These are phyloP conservation scores for Brasenia schreberi DNA, from an alignment of 164 flowering plant species.

Conservation along the genomic window DNA sequence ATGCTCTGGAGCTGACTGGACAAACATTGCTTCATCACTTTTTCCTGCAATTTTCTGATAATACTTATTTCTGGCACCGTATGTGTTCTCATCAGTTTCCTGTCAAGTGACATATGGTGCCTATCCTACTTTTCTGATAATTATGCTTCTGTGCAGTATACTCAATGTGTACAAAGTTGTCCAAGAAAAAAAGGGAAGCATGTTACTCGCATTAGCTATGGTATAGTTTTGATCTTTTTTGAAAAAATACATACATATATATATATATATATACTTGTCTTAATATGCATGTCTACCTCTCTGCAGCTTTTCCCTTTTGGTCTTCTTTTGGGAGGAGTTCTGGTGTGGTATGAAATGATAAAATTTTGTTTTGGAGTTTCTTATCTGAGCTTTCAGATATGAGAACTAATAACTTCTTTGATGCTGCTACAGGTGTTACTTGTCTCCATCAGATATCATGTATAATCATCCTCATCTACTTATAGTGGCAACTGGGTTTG, in stretches of 20 bases:
- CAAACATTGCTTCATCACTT: too few relatives aligned
- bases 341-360: constrained; percentile 45
- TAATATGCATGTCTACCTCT: constrained; percentile 7
- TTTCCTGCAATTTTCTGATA: too few relatives aligned
- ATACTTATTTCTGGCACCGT: too few relatives aligned
- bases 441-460: constrained; percentile 75
- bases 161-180: constrained; percentile 76
- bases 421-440: constrained; percentile 72
- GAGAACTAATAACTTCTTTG: too few relatives aligned
- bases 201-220: constrained; percentile 83
- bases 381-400: too few relatives aligned
- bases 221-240: constrained; percentile 21
- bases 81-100: too few relatives aligned
- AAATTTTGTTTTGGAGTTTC: too few relatives aligned
- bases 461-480: constrained; percentile 67
- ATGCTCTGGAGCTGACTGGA: too few relatives aligned
- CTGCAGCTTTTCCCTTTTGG: constrained; percentile 77
- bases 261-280: neutral
- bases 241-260: neutral
- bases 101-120: too few relatives aligned
- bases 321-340: constrained; percentile 67
- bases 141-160: constrained; percentile 34
- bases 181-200: constrained; percentile 75
- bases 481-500: constrained; percentile 86
- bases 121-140: too few relatives aligned